Percentiles rank a stretch among this genome's conserved stretches.
Evolutionary conservation across 116 monocot species (phyloP).

Genomic region (Phalaenopsis hybrid): DNA sequence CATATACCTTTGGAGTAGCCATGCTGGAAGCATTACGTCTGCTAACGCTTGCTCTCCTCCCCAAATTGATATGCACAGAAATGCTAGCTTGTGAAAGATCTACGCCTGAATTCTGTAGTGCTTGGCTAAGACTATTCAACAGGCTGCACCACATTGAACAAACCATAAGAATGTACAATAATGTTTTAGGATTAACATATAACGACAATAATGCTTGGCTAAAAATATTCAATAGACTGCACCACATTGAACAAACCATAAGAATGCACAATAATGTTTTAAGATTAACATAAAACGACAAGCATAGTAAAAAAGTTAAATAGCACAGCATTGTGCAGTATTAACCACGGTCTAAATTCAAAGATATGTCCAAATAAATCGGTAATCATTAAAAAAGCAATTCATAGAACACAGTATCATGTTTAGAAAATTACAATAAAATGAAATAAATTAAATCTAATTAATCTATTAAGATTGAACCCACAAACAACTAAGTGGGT

Average conservation of each 20-base stretch:
- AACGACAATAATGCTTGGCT: constrained; percentile 10
- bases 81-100: constrained; percentile 35
- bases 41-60: constrained; percentile 20
- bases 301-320: too few species aligned
- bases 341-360: too few species aligned
- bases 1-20: constrained; percentile 22
- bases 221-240: constrained; percentile 23
- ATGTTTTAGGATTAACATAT: too few species aligned
- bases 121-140: constrained; percentile 23
- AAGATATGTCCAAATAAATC: too few species aligned
- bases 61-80: constrained; percentile 40
- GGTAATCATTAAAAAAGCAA: too few species aligned
- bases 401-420: too few species aligned
- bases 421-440: too few species aligned
- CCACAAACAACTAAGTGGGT: background rate
- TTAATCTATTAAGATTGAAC: background rate
- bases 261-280: background rate
- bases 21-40: constrained; percentile 8
- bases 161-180: background rate
- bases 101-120: constrained; percentile 35
- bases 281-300: too few species aligned
- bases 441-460: background rate
- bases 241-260: constrained; percentile 1
- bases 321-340: too few species aligned
- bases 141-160: constrained; percentile 13